Conservation (phyloP, 805 yeast species). For the Candida chauliodis region DNA sequence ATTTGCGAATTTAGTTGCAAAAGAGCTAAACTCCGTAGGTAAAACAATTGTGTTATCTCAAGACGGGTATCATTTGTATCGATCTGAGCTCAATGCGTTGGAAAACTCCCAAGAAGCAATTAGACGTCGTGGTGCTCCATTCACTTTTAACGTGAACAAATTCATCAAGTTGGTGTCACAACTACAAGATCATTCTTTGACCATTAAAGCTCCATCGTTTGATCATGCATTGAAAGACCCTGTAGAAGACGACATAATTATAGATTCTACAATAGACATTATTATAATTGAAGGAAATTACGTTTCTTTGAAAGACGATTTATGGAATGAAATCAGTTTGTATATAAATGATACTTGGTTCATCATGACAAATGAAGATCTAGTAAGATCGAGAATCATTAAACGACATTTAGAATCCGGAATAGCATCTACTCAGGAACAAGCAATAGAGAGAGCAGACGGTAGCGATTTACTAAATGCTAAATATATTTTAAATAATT, state of each 20-base stretch:
- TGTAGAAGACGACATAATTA: slow-evolving; percentile 44
- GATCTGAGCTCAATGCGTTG: slow-evolving; percentile 34
- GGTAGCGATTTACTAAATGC: slow-evolving; percentile 69
- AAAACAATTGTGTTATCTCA: slow-evolving; percentile 29
- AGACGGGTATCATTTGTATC: slow-evolving; percentile 39
- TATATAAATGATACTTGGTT: slow-evolving; percentile 47
- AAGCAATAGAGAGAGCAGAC: slow-evolving; percentile 50
- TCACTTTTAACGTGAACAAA: slow-evolving; percentile 66
- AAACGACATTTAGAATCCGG: slow-evolving; percentile 64
- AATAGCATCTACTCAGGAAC: slow-evolving; percentile 41
- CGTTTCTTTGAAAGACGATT: slow-evolving; percentile 52
- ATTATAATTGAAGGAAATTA: slow-evolving; percentile 77
- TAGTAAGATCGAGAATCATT: slow-evolving; percentile 58
- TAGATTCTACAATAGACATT: slow-evolving; percentile 47
- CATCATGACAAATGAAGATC: slow-evolving; percentile 42
- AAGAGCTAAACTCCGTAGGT: slow-evolving; percentile 14
- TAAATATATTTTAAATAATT: slow-evolving; percentile 22
- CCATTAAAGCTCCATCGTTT: slow-evolving; percentile 57
- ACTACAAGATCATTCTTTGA: slow-evolving; percentile 13
- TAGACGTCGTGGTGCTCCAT: slow-evolving; percentile 76
- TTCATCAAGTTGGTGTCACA: slow-evolving; percentile 22
- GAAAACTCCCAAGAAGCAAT: slow-evolving; percentile 56
- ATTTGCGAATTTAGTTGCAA: slow-evolving; percentile 45
- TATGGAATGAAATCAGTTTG: slow-evolving; percentile 52
- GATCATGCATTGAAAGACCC: slow-evolving; percentile 79